These are phyloP conservation scores for Leucaena leucocephala DNA, from an alignment of 306 rosid species.

Conservation along the genomic window DNA sequence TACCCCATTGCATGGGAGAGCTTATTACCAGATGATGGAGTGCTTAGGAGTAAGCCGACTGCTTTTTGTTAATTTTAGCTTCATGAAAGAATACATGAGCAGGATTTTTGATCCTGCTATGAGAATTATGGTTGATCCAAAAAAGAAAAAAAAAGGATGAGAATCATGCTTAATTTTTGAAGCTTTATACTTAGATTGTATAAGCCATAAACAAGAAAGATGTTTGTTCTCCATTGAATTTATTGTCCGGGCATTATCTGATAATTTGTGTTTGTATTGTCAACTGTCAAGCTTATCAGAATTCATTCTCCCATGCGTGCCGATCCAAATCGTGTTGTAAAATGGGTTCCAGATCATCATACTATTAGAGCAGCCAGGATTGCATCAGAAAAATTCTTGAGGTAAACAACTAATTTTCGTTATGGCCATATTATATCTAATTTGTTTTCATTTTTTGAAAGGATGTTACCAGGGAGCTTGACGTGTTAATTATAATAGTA, in stretches of 20 bases:
- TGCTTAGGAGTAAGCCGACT: constrained; percentile 88
- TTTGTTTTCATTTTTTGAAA: constrained; percentile 5
- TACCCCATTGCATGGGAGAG: constrained; percentile 95
- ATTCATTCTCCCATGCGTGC: constrained; percentile 97
- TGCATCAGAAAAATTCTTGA: constrained; percentile 79
- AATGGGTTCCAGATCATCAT: constrained; percentile 74
- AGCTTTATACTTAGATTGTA: constrained; percentile 14
- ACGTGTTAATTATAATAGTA: constrained; percentile 16
- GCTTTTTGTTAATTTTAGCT: constrained; percentile 24
- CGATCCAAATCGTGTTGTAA: constrained; percentile 80
- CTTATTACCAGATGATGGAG: constrained; percentile 98
- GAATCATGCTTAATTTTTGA: constrained; percentile 12
- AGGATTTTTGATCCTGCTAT: constrained; percentile 11
- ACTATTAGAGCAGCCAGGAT: constrained; percentile 69
- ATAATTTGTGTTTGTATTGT: constrained; percentile 37
- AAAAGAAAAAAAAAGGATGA: background rate
- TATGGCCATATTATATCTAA: background rate
- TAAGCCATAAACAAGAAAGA: constrained; percentile 7
- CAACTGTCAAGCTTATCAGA: constrained; percentile 74
- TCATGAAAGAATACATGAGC: constrained; percentile 6
- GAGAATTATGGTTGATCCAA: constrained; percentile 6
- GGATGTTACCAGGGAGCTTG: background rate
- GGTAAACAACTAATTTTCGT: constrained; percentile 43
- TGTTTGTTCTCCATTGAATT: constrained; percentile 1
- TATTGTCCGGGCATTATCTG: constrained; percentile 24